phyloP scores from a whole-genome alignment of 2,329 filamentous ascomycete species.

The Chrysoporthe puriensis region DNA sequence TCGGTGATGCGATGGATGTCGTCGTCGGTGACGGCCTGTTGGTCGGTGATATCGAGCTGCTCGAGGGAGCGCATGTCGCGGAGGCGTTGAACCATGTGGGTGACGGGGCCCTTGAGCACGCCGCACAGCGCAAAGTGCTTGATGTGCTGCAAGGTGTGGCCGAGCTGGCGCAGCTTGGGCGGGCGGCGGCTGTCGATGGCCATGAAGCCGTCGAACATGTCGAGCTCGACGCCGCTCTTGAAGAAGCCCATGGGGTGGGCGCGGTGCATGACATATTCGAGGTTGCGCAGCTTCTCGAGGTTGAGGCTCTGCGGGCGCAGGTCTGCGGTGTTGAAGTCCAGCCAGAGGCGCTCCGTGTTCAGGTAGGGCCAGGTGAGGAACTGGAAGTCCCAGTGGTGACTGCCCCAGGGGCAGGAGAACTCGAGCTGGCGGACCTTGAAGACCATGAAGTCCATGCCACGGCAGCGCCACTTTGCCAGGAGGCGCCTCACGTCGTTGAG shows the following conservation, averaged over 20 bases:
- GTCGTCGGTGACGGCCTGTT: constrained; percentile 13
- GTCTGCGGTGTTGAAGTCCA: constrained; percentile 20
- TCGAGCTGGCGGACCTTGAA: constrained; percentile 24
- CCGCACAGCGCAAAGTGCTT: constrained; percentile 25
- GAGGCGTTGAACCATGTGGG: constrained; percentile 9
- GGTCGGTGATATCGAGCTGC: constrained; percentile 27
- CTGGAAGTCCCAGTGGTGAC: constrained; percentile 23
- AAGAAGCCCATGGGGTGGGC: neutral
- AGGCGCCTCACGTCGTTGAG: constrained; percentile 11
- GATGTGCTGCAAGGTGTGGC: constrained; percentile 13
- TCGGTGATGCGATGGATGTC: constrained; percentile 4
- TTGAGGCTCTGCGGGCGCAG: constrained; percentile 13
- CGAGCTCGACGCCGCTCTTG: neutral
- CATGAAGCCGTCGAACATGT: constrained; percentile 9
- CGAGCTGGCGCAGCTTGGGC: constrained; percentile 15
- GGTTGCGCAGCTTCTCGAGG: constrained; percentile 10
- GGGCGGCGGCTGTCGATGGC: neutral
- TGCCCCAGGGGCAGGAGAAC: constrained; percentile 17
- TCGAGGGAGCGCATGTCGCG: constrained; percentile 18
- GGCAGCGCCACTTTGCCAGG: constrained; percentile 11
- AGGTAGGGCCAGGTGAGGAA: constrained; percentile 23
- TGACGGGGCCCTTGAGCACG: constrained; percentile 21
- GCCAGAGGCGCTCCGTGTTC: constrained; percentile 23
- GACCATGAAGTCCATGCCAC: constrained; percentile 14
- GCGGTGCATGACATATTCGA: constrained; percentile 26